A percentile compares a stretch with the other conserved stretches of the same genome.
These are phyloP conservation scores for Pelargonium nanum DNA, from an alignment of 345 rosid genomes.

Conservation along the genomic window DNA sequence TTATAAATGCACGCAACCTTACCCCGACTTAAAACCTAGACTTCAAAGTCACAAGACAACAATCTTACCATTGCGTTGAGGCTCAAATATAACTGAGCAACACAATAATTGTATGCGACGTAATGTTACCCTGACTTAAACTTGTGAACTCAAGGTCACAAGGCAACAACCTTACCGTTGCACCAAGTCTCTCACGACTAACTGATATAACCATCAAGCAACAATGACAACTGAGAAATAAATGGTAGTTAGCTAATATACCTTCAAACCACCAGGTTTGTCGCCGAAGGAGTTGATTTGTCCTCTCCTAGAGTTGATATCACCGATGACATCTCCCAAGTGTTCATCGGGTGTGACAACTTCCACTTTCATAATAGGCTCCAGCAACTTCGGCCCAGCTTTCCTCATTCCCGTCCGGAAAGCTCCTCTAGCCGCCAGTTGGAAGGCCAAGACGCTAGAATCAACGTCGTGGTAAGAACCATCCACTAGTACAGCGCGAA, in stretches of 20 bases:
- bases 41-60: too few relatives aligned
- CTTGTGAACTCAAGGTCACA: too few relatives aligned
- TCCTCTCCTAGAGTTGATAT: constrained; percentile 94
- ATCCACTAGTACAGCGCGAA: constrained; percentile 73
- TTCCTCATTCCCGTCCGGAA: constrained; percentile 80
- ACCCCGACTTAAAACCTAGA: too few relatives aligned
- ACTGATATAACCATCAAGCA: neutral
- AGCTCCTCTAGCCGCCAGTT: constrained; percentile 94
- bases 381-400: constrained; percentile 79
- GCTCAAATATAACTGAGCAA: too few relatives aligned
- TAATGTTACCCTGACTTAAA: too few relatives aligned
- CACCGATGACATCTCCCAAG: constrained; percentile 96
- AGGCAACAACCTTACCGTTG: too few relatives aligned
- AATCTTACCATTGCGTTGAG: too few relatives aligned
- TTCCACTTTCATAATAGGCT: constrained; percentile 92
- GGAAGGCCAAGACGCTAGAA: constrained; percentile 93
- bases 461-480: constrained; percentile 96
- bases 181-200: neutral
- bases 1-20: too few relatives aligned
- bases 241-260: constrained; percentile 13
- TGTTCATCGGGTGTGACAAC: constrained; percentile 95
- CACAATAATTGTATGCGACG: too few relatives aligned
- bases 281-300: constrained; percentile 88
- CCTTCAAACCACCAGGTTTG: constrained; percentile 96
- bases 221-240: neutral